Evolutionary conservation across 148 eudicot genomes (phyloP), one percentile per base, ranked within the genome.

Genomic region (Rhododendron kiyosumense): DNA sequence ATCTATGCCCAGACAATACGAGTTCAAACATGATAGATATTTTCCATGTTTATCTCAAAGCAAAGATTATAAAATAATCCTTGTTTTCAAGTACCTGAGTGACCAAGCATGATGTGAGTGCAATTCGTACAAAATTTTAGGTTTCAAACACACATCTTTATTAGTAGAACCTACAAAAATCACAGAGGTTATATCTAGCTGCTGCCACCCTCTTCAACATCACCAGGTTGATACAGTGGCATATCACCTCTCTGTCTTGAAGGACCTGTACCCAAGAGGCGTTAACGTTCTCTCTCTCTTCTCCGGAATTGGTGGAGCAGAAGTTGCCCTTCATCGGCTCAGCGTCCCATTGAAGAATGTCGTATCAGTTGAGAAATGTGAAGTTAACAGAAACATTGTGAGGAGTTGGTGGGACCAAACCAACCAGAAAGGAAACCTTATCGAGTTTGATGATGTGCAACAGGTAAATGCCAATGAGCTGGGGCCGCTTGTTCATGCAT

Each of bases 331-430:
- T 26, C 92, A 96, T 52, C 90, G 98, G 12, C 93, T 96, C 7
- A 96, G 98, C 1, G 86, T 96, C 71, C 93, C 86, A 1, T 46
- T 96, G 28, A 96, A 92, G 43, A 89, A 82, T 24, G 97, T 96
- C 1, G 94, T 97, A 1, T 94, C 98, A 0, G 94, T 97, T 0
- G 98, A 97, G 83, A 93, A 85, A 36, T 93, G 98, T 1, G 93
- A 94, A 82, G 98, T 89, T 22, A 97, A 94, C 89, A 85, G 95
- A 75, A 89, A 93, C 36, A 92, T 94, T 3, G 88, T 94, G 7
- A 84, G 90, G 81, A 89, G 94, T 71, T 96, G 98, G 97, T 96
- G 99, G 99, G 97, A 96, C 81, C 98, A 96, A 59, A 96, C 99
- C 0, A 95, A 92, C 88, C 98, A 95, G 85, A 88, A 87, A 22